Evolutionary conservation across 805 yeast genomes (phyloP).

Genomic region (Wickerhamomyces chambardii): DNA sequence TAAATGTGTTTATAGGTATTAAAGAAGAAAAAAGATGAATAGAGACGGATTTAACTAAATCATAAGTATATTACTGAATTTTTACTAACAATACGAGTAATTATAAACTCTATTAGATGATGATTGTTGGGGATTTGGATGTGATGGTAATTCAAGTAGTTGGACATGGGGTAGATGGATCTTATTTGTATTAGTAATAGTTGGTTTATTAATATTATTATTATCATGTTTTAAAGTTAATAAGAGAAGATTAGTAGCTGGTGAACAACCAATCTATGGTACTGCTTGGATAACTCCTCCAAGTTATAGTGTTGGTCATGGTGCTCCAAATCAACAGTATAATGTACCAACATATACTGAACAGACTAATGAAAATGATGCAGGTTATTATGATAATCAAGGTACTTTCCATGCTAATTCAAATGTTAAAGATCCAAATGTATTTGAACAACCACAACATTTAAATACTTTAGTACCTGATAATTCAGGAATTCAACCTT

Average conservation of each 20-base stretch:
- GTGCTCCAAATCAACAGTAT: constrained; percentile 23
- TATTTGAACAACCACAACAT: constrained; percentile 2
- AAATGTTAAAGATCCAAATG: constrained; percentile 12
- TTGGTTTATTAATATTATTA: constrained; percentile 35
- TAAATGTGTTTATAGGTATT: no score
- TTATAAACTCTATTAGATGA: no score
- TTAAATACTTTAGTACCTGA: constrained; percentile 13
- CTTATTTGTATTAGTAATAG: constrained; percentile 47
- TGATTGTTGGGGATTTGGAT: constrained; percentile 11
- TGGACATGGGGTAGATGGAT: constrained; percentile 23
- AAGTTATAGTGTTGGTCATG: constrained; percentile 50
- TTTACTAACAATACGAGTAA: no score
- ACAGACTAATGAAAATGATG: constrained; percentile 59
- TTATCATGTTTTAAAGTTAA: constrained; percentile 46
- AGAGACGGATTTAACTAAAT: no score
- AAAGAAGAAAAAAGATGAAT: no score
- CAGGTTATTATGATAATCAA: constrained; percentile 64
- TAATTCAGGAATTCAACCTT: constrained; percentile 2
- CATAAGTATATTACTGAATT: no score
- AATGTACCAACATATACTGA: constrained; percentile 67
- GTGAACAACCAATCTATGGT: constrained; percentile 56
- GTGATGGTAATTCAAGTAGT: background rate
- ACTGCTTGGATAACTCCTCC: constrained; percentile 89
- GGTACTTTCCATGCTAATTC: constrained; percentile 33
- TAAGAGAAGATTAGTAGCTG: constrained; percentile 32